Evolutionary conservation across 306 rosid genomes (phyloP).

Genomic region (Medicago arabica): DNA sequence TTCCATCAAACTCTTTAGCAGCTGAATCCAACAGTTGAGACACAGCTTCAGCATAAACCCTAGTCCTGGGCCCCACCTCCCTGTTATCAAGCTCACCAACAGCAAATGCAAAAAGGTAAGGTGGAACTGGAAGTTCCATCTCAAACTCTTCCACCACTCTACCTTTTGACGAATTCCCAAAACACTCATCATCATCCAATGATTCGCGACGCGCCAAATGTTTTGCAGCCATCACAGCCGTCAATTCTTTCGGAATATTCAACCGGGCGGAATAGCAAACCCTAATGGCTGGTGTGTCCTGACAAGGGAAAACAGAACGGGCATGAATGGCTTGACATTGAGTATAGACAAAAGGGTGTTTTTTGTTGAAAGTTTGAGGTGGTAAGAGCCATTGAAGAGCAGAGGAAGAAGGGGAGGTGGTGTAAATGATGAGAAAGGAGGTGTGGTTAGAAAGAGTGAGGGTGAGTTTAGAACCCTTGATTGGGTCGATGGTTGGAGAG

Average conservation of each 20-base stretch:
- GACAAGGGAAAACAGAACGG: constrained; percentile 84
- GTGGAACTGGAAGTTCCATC: constrained; percentile 91
- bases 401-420: constrained; percentile 76
- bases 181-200: constrained; percentile 50
- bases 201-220: constrained; percentile 62
- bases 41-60: constrained; percentile 80
- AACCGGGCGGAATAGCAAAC: constrained; percentile 59
- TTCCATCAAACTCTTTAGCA: constrained; percentile 74
- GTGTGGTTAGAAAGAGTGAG: constrained; percentile 62
- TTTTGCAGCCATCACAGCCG: constrained; percentile 84
- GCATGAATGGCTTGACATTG: constrained; percentile 97
- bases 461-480: constrained; percentile 68
- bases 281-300: constrained; percentile 92
- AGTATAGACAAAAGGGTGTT: constrained; percentile 79
- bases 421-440: constrained; percentile 57
- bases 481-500: constrained; percentile 50
- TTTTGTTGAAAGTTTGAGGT: constrained; percentile 75
- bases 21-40: constrained; percentile 64
- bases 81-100: constrained; percentile 73
- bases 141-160: constrained; percentile 87
- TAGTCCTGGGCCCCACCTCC: constrained; percentile 90
- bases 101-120: constrained; percentile 90
- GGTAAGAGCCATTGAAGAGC: constrained; percentile 94
- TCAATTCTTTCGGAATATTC: constrained; percentile 64
- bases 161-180: constrained; percentile 53